These are phyloP conservation scores for Pterothamnion heteromorphum DNA, from an alignment of 31 red algal species.

Conservation along the genomic window DNA sequence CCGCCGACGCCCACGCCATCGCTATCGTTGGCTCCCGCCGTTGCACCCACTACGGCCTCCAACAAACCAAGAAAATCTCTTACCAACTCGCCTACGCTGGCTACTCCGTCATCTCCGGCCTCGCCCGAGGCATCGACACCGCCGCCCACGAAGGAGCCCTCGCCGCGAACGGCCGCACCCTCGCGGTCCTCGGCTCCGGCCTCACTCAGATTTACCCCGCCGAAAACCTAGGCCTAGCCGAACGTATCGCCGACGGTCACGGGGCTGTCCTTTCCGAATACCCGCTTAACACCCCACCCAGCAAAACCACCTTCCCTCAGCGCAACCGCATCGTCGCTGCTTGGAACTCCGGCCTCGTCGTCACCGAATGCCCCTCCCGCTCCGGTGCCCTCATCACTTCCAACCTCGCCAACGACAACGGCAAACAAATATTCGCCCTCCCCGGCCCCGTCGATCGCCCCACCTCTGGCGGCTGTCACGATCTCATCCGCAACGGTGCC, in stretches of 20 bases:
- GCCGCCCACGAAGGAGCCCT: not conserved
- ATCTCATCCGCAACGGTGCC: not conserved
- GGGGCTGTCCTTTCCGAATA: not conserved
- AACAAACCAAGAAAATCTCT: not conserved
- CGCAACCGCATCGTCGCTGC: not conserved
- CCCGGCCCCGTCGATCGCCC: not conserved
- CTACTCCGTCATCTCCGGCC: not conserved
- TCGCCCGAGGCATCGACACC: not conserved
- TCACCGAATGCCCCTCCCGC: not conserved
- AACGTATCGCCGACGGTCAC: not conserved
- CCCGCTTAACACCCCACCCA: not conserved
- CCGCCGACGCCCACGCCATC: not conserved
- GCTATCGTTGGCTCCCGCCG: not conserved
- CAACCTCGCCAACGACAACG: not conserved
- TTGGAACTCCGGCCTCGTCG: not conserved
- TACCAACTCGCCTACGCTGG: not conserved
- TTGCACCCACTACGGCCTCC: not conserved
- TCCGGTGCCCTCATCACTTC: not conserved
- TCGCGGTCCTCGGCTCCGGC: not conserved
- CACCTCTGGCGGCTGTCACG: not conserved
- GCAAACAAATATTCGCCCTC: not conserved
- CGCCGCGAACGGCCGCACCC: not conserved
- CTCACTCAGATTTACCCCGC: not conserved
- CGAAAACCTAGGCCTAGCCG: not conserved
- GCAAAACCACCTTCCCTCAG: not conserved